phyloP scores from a whole-genome alignment of 1,284 basidiomycete genomes.

The Xerocomus cyaneibrunnescens region DNA sequence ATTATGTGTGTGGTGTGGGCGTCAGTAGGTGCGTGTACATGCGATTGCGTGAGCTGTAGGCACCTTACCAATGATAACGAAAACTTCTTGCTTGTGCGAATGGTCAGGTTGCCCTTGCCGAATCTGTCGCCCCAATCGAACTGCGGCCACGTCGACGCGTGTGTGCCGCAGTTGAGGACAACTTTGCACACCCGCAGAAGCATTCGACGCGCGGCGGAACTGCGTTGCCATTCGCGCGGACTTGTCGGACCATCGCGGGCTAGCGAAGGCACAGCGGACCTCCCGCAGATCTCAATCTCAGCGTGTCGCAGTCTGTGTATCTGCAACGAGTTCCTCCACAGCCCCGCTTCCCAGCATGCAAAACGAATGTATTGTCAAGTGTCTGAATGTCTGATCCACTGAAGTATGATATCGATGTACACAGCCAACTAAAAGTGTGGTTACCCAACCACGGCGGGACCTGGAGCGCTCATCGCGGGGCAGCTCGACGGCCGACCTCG shows the following conservation, averaged over 20 bases:
- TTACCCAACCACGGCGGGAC: conserved; percentile 1
- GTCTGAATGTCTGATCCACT: conserved; percentile 18
- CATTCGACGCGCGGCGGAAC: background rate
- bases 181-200: conserved; percentile 1
- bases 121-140: background rate
- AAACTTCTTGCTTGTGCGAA: background rate
- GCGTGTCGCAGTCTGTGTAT: no score
- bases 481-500: background rate
- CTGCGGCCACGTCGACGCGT: background rate
- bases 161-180: background rate
- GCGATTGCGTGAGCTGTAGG: background rate
- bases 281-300: no score
- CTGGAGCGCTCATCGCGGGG: conserved; percentile 7
- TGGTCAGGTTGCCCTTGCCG: no score
- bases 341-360: conserved; percentile 1
- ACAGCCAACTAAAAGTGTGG: conserved; percentile 8
- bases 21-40: background rate
- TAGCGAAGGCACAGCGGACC: no score
- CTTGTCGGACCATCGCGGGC: conserved; percentile 12
- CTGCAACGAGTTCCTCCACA: no score
- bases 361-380: conserved; percentile 17
- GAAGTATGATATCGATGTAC: conserved; percentile 22
- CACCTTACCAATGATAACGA: background rate
- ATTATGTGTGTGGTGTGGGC: no score
- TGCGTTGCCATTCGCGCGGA: conserved; percentile 7